Evolutionary conservation across 352 stramenopile genomes (phyloP).

Genomic region (Phytophthora pinifolia): DNA sequence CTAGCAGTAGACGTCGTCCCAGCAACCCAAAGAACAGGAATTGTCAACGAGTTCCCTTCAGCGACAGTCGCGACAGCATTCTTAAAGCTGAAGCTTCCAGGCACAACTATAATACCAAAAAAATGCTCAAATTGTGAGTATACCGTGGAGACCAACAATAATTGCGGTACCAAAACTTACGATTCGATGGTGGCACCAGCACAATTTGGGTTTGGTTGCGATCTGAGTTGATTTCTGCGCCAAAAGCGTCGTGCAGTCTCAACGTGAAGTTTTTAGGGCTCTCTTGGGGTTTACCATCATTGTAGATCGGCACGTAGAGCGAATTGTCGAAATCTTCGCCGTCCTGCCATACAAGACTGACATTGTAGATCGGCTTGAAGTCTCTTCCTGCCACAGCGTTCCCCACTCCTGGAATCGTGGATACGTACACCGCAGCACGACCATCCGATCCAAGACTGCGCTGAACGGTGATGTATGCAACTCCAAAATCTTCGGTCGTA

Average conservation of each 20-base stretch:
- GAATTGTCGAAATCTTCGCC: constrained; percentile 67
- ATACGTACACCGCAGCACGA: constrained; percentile 65
- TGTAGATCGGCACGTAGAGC: constrained; percentile 63
- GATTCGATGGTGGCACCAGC: constrained; percentile 51
- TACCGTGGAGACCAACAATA: too few species aligned
- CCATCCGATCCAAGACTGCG: constrained; percentile 63
- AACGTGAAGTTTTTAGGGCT: constrained; percentile 50
- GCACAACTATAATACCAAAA: constrained; percentile 34
- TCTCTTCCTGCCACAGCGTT: constrained; percentile 55
- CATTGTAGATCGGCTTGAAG: constrained; percentile 61
- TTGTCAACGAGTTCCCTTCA: constrained; percentile 38
- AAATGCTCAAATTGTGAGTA: not conserved
- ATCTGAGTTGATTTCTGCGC: constrained; percentile 52
- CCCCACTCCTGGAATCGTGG: constrained; percentile 38
- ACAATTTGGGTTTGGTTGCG: constrained; percentile 48
- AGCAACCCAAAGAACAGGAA: constrained; percentile 61
- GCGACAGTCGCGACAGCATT: constrained; percentile 29
- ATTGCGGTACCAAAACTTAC: constrained; percentile 23
- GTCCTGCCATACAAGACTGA: constrained; percentile 78
- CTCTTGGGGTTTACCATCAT: constrained; percentile 59
- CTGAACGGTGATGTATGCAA: constrained; percentile 65
- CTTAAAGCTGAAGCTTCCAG: constrained; percentile 57
- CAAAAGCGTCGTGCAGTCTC: constrained; percentile 56
- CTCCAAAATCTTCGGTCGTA: constrained; percentile 64
- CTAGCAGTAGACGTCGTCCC: constrained; percentile 49